Evolutionary conservation across 441 rosid genomes (phyloP).

Genomic region (Gossypium laxum): DNA sequence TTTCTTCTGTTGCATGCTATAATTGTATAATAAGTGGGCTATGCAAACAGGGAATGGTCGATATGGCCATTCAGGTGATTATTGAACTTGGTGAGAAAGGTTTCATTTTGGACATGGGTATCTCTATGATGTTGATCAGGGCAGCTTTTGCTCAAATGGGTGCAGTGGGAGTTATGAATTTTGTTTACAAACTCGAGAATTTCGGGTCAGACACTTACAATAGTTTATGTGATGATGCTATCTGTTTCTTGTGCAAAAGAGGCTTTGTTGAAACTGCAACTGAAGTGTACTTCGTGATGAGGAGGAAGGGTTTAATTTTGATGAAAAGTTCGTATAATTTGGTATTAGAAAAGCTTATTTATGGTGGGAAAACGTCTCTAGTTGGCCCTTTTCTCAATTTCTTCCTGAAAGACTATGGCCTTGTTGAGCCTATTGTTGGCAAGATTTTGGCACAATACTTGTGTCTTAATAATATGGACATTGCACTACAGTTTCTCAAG

Average conservation of each 20-base stretch:
- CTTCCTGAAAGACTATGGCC: constrained; percentile 41
- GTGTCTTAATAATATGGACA: constrained; percentile 31
- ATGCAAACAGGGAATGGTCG: constrained; percentile 47
- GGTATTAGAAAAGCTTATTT: constrained; percentile 29
- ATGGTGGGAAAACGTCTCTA: constrained; percentile 20
- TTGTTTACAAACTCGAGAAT: constrained; percentile 35
- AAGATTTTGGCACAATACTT: constrained; percentile 35
- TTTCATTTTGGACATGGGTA: constrained; percentile 29
- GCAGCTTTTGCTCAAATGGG: constrained; percentile 30
- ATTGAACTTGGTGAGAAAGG: constrained; percentile 45
- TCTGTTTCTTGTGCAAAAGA: constrained; percentile 45
- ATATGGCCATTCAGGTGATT: constrained; percentile 47
- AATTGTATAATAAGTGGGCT: constrained; percentile 49
- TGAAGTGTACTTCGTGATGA: constrained; percentile 41
- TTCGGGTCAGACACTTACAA: constrained; percentile 23
- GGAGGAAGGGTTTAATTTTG: constrained; percentile 31
- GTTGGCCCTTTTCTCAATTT: constrained; percentile 30
- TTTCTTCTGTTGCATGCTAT: constrained; percentile 49
- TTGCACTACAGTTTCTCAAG: constrained; percentile 29
- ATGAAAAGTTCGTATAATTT: constrained; percentile 34
- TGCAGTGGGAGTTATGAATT: constrained; percentile 39
- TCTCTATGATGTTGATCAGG: constrained; percentile 34
- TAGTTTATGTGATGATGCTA: constrained; percentile 38
- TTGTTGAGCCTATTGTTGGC: constrained; percentile 30
- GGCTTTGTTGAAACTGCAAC: constrained; percentile 32